Conservation (phyloP, 352 stramenopile species). For the Phytophthora palmivora region DNA sequence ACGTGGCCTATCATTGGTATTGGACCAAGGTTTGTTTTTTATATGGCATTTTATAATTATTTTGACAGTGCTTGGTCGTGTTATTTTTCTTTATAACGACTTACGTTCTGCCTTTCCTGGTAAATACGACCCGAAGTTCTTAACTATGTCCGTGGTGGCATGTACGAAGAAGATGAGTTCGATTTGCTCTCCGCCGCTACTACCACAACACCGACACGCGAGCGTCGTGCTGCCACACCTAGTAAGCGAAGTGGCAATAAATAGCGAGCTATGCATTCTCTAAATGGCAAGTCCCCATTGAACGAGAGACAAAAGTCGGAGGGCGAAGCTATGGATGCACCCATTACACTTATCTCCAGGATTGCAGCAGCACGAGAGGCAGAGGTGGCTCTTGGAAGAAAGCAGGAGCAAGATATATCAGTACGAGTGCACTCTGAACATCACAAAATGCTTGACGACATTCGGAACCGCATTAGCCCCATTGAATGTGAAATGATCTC, state of each 20-base stretch:
- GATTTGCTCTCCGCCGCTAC: neutral
- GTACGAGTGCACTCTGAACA: neutral
- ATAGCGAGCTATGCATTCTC: too few relatives aligned
- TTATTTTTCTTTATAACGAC: too few relatives aligned
- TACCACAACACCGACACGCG: neutral
- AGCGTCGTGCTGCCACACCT: neutral
- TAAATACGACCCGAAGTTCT: neutral
- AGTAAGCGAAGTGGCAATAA: too few relatives aligned
- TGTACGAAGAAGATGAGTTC: slow-evolving; percentile 1
- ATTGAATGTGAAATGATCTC: slow-evolving; percentile 1
- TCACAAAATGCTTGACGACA: neutral
- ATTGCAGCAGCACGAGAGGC: too few relatives aligned
- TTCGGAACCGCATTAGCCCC: neutral
- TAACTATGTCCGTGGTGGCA: neutral
- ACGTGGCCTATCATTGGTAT: neutral
- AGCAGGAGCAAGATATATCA: neutral
- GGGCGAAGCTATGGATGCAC: neutral
- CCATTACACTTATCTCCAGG: neutral
- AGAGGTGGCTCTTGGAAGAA: neutral
- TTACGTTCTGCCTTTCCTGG: too few relatives aligned
- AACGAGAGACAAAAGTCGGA: too few relatives aligned
- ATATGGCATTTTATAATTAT: too few relatives aligned
- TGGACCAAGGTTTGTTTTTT: neutral
- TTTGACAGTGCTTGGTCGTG: too few relatives aligned
- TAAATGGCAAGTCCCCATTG: too few relatives aligned